Base-by-base conservation (phyloP, 305 asterid genomes). In the Striga hermonthica region DNA sequence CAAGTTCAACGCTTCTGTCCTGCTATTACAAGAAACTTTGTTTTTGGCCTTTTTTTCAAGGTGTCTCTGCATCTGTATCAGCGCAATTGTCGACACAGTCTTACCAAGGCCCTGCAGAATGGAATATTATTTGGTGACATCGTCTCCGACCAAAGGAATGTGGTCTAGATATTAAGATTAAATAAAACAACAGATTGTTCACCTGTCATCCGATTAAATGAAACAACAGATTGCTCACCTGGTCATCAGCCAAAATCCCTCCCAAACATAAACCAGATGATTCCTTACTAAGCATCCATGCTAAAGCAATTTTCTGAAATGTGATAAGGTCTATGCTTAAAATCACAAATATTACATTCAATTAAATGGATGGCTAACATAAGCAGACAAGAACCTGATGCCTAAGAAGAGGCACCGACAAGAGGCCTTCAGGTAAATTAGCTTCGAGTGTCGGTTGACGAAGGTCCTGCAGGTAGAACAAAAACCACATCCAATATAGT, bases 181-280 rank as follows among this genome's bases (percentile, higher is more conserved):
- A 63, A 47, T 12, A 40, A 60, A 59, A 54, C 16, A 61, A 39
- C 49, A n/a, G n/a, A n/a, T n/a, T n/a, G n/a, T n/a, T n/a, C n/a
- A n/a, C n/a, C n/a, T n/a, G 78, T 93, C 99, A 83, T 93, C 99
- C n/a, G n/a, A n/a, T n/a, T 12, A 43, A 43, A 43, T 43, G 8
- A 43, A 15, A 11, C 4, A 8, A 50, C 40, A 72, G 15, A 70
- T 64, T 64, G 59, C 74, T 66, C 50, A 93, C 99, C 97, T 93
- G 99, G 78, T 93, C 99, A 83, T 93, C 99, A 74, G 99, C 99
- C 74, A 93, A 76, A 76, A 93, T 86, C 43, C 99, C 99, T 60
- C 99, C 99, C 65, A 79, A 74, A 76, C 97, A 93, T 65, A 81
- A 76, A 69, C 85, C 85, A 59, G 85, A 83, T 65, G 90, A 83